phyloP scores from a whole-genome alignment of 192 early-diverging fungal genomes.

The Backusella liffmaniae region DNA sequence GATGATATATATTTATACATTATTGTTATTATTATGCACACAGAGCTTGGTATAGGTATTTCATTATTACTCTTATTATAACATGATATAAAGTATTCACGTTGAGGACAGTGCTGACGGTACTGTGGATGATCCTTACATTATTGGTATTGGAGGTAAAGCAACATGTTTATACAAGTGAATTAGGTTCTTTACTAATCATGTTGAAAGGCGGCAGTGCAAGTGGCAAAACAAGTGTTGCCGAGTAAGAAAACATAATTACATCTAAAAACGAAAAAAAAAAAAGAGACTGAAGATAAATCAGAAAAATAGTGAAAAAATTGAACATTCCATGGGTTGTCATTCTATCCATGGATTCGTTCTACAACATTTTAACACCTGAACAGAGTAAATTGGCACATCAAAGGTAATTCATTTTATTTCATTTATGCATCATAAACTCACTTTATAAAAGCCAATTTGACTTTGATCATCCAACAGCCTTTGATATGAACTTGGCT shows the following conservation, averaged over 20 bases:
- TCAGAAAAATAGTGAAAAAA: constrained; percentile 64
- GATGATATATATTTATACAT: neutral
- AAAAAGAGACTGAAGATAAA: neutral
- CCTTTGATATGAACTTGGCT: constrained; percentile 83
- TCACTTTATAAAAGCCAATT: constrained; percentile 59
- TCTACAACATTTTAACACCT: constrained; percentile 82
- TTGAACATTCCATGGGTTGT: constrained; percentile 85
- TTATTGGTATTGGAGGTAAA: constrained; percentile 74
- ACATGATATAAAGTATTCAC: neutral
- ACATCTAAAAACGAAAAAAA: neutral
- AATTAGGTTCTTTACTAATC: neutral
- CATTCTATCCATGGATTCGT: constrained; percentile 94
- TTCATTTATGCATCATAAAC: neutral
- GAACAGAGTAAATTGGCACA: constrained; percentile 62
- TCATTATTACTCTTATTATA: neutral
- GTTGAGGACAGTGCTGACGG: constrained; percentile 48
- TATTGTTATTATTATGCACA: neutral
- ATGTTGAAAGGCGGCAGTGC: constrained; percentile 61
- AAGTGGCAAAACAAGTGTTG: constrained; percentile 83
- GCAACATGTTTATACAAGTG: neutral
- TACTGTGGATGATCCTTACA: constrained; percentile 59
- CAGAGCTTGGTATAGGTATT: neutral
- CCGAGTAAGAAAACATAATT: constrained; percentile 41
- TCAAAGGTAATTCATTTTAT: constrained; percentile 39
- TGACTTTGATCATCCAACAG: constrained; percentile 92